phyloP scores from a whole-genome alignment of 306 rosid genomes.

The Pyrus pyrifolia region DNA sequence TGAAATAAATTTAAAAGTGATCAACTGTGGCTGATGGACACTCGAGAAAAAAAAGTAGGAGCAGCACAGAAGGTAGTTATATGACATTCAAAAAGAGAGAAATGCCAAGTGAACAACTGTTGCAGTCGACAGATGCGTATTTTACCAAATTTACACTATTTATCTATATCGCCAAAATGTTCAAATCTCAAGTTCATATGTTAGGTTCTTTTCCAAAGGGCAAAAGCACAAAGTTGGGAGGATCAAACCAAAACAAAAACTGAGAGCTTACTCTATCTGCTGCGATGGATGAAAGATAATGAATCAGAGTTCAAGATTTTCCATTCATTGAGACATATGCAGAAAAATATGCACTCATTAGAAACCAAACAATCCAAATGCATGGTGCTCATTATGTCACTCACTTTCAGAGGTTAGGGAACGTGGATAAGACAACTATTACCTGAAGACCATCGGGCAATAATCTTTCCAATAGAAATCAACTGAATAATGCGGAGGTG shows the following conservation, averaged over 20 bases:
- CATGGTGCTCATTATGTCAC: constrained; percentile 2
- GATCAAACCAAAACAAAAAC: neutral
- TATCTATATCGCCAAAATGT: neutral
- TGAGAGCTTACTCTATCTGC: neutral
- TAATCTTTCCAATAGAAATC: constrained; percentile 96
- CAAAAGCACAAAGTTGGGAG: neutral
- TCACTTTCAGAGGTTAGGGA: neutral
- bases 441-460: constrained; percentile 99
- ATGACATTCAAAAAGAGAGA: neutral
- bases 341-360: neutral
- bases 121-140: neutral
- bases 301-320: neutral
- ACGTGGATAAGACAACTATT: constrained; percentile 18
- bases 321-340: neutral
- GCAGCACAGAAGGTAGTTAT: neutral
- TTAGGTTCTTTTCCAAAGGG: neutral
- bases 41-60: neutral
- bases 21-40: neutral
- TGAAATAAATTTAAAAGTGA: neutral
- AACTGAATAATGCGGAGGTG: constrained; percentile 83
- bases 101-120: neutral
- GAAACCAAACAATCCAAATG: constrained; percentile 22
- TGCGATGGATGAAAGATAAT: neutral
- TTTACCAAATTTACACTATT: neutral
- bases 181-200: neutral